phyloP scores from a whole-genome alignment of 208 protist species.

The Naegleria lovaniensis region DNA sequence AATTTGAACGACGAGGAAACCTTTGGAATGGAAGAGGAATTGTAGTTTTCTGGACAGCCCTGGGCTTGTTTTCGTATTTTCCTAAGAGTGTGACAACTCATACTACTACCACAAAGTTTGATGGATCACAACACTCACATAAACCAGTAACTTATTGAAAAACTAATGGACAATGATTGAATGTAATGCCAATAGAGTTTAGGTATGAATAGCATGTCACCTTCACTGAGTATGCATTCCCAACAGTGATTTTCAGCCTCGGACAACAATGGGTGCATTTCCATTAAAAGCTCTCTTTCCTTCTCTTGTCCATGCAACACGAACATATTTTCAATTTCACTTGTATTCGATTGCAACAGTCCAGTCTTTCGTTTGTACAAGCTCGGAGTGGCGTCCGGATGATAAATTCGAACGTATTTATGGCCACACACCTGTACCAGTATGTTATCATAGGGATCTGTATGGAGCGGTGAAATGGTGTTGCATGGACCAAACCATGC shows the following conservation, averaged over 20 bases:
- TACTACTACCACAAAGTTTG: too few relatives aligned
- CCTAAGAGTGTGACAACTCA: too few relatives aligned
- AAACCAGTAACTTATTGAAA: slow-evolving; percentile 30
- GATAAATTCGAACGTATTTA: slow-evolving; percentile 16
- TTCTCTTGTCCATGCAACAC: not conserved
- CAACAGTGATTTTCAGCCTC: not conserved
- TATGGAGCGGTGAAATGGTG: slow-evolving; percentile 27
- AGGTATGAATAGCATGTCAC: slow-evolving; percentile 24
- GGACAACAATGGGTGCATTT: not conserved
- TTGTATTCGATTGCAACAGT: not conserved
- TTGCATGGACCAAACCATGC: slow-evolving; percentile 19
- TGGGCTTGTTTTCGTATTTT: too few relatives aligned
- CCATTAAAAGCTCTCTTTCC: not conserved
- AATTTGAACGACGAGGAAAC: not conserved
- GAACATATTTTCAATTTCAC: not conserved
- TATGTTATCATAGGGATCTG: slow-evolving; percentile 24
- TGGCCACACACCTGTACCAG: not conserved
- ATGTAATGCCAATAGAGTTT: slow-evolving; percentile 28
- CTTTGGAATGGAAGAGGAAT: not conserved
- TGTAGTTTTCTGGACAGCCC: too few relatives aligned
- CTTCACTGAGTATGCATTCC: not conserved
- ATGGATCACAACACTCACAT: not conserved
- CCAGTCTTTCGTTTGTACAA: not conserved
- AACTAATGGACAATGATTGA: slow-evolving; percentile 7
- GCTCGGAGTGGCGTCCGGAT: not conserved